Conservation (phyloP, 2,329 filamentous ascomycete genomes). For the Diaporthe batatas region DNA sequence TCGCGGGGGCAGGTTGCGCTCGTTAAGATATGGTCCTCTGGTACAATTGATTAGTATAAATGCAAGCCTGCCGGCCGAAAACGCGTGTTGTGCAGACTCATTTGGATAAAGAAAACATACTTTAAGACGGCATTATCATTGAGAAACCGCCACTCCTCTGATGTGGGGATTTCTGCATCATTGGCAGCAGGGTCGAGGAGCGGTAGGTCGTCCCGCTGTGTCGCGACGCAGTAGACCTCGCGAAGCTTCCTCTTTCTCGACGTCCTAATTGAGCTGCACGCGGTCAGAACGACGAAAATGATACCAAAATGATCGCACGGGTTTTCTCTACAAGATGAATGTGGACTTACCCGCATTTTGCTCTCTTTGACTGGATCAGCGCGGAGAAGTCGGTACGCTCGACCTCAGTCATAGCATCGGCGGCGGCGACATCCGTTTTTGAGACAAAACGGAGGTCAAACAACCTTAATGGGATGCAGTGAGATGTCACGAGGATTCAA, state of each 20-base stretch:
- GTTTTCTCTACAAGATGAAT: constrained; percentile 60
- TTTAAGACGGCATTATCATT: constrained; percentile 70
- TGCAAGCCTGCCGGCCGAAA: constrained; percentile 41
- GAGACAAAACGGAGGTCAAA: constrained; percentile 68
- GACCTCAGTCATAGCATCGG: constrained; percentile 80
- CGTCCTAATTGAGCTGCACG: constrained; percentile 76
- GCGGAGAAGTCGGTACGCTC: constrained; percentile 74
- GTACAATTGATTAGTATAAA: constrained; percentile 45
- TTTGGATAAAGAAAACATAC: constrained; percentile 59
- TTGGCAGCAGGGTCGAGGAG: constrained; percentile 68
- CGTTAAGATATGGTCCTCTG: constrained; percentile 41
- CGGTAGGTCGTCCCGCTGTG: constrained; percentile 73
- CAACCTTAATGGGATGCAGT: constrained; percentile 51
- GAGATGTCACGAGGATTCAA: constrained; percentile 51
- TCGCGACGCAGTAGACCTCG: constrained; percentile 86
- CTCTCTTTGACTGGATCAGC: constrained; percentile 75
- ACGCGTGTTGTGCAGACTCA: constrained; percentile 44
- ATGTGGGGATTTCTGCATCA: constrained; percentile 67
- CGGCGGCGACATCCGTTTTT: constrained; percentile 78
- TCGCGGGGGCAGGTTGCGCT: constrained; percentile 42
- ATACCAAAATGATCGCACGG: constrained; percentile 64
- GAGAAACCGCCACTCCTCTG: constrained; percentile 68
- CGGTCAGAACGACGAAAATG: constrained; percentile 59
- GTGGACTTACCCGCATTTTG: constrained; percentile 70
- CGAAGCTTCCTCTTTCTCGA: constrained; percentile 93